Percentiles rank a stretch among this genome's conserved stretches.
Evolutionary conservation across 1,284 basidiomycete genomes (phyloP).

Genomic region (Pterula multifida): DNA sequence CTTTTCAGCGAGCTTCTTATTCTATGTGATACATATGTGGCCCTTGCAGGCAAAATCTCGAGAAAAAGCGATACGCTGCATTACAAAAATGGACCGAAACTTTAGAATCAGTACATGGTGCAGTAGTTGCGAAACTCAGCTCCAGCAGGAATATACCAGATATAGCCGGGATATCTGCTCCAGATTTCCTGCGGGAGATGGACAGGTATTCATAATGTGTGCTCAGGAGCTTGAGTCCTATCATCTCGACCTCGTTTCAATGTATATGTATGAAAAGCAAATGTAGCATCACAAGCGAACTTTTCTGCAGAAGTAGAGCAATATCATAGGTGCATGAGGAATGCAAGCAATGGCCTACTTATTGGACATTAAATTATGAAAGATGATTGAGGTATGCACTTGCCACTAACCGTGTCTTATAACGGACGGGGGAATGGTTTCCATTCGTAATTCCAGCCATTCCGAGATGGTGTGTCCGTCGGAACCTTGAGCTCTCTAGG

Average conservation of each 20-base stretch:
- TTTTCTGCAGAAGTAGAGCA: not conserved
- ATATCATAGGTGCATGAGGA: too few relatives aligned
- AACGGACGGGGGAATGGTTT: slow-evolving; percentile 44
- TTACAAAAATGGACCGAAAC: slow-evolving; percentile 74
- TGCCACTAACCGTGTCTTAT: slow-evolving; percentile 12
- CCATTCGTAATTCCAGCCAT: slow-evolving; percentile 76
- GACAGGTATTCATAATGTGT: not conserved
- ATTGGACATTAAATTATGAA: too few relatives aligned
- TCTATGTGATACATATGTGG: slow-evolving; percentile 9
- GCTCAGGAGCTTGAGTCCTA: too few relatives aligned
- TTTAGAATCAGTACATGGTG: slow-evolving; percentile 57
- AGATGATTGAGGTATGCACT: not conserved
- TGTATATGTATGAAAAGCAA: not conserved
- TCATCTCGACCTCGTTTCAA: not conserved
- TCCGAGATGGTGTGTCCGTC: slow-evolving; percentile 63
- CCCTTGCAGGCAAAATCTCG: slow-evolving; percentile 66
- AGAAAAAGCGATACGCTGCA: slow-evolving; percentile 75
- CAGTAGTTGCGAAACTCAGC: slow-evolving; percentile 64
- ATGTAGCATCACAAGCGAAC: not conserved
- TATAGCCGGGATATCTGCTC: slow-evolving; percentile 15
- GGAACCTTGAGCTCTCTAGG: slow-evolving; percentile 72
- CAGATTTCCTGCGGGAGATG: slow-evolving; percentile 14
- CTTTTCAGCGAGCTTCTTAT: too few relatives aligned
- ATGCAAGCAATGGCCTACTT: too few relatives aligned
- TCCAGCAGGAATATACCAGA: slow-evolving; percentile 20